Percentiles rank a stretch among this genome's conserved stretches.
These are phyloP conservation scores for Ramalina intermedia DNA, from an alignment of 495 filamentous ascomycete genomes.

Conservation along the genomic window DNA sequence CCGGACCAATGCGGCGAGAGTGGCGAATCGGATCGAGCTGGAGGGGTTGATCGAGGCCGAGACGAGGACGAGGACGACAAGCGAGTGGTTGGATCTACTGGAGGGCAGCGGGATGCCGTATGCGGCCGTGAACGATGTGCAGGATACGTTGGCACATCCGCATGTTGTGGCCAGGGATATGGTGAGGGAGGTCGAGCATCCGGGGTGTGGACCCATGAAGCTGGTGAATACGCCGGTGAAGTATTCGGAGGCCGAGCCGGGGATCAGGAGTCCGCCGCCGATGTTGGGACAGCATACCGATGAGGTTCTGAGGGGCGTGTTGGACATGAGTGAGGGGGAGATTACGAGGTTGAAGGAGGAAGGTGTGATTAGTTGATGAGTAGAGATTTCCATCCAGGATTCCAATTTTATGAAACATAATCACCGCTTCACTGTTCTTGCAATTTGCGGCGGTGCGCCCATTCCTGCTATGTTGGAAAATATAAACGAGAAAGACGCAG, in stretches of 20 bases:
- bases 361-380: constrained; percentile 32
- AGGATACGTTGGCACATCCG: constrained; percentile 65
- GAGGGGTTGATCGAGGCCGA: constrained; percentile 62
- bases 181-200: constrained; percentile 78
- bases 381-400: not conserved
- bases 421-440: not conserved
- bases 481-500: too few species aligned
- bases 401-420: not conserved
- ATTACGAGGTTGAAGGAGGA: constrained; percentile 49
- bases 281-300: constrained; percentile 85
- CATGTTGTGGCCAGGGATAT: constrained; percentile 78
- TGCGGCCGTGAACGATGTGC: constrained; percentile 85
- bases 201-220: constrained; percentile 68
- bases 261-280: constrained; percentile 68
- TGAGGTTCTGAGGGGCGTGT: constrained; percentile 55
- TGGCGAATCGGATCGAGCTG: constrained; percentile 60
- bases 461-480: too few species aligned
- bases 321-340: constrained; percentile 47
- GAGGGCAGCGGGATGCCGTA: constrained; percentile 91
- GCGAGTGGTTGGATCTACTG: constrained; percentile 77
- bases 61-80: constrained; percentile 64
- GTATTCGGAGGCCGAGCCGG: constrained; percentile 68
- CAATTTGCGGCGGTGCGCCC: too few species aligned
- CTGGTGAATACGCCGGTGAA: constrained; percentile 93
- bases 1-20: constrained; percentile 65